Evolutionary conservation across 192 early-diverging fungal species (phyloP).

Genomic region (Podila horticola): DNA sequence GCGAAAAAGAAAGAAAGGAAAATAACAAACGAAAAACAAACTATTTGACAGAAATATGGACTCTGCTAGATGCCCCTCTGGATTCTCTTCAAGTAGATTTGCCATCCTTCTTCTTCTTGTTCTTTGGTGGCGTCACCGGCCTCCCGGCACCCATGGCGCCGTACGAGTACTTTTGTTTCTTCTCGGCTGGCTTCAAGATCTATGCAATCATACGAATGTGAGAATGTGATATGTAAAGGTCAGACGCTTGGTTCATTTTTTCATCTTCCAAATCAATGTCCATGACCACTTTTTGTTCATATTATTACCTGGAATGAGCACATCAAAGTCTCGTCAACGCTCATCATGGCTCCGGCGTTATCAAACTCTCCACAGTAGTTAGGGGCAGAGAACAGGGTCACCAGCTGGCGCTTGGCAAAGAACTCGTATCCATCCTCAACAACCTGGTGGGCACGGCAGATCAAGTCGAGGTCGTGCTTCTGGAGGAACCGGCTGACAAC

Average conservation of each 20-base stretch:
- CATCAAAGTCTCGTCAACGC: slow-evolving; percentile 88
- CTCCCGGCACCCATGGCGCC: slow-evolving; percentile 72
- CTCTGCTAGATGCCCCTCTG: neutral
- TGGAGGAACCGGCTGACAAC: slow-evolving; percentile 93
- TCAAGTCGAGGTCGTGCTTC: slow-evolving; percentile 96
- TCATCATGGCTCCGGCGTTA: slow-evolving; percentile 93
- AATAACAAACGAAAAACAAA: too few relatives aligned
- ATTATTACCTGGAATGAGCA: slow-evolving; percentile 81
- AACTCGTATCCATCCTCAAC: slow-evolving; percentile 99
- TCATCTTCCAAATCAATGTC: too few relatives aligned
- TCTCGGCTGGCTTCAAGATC: slow-evolving; percentile 97
- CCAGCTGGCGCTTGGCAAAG: slow-evolving; percentile 96
- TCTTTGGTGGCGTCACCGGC: slow-evolving; percentile 81
- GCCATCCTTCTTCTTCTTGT: slow-evolving; percentile 67
- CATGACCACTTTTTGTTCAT: too few relatives aligned
- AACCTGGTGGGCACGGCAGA: slow-evolving; percentile 98
- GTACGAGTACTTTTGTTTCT: slow-evolving; percentile 85
- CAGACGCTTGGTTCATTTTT: too few relatives aligned
- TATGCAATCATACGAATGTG: slow-evolving; percentile 27
- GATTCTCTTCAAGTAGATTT: neutral
- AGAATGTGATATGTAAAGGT: neutral
- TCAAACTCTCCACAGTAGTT: slow-evolving; percentile 97
- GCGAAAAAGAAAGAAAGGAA: neutral
- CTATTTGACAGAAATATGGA: too few relatives aligned
- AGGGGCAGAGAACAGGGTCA: slow-evolving; percentile 96